Evolutionary conservation across 192 early-diverging fungal genomes (phyloP), one percentile per base, ranked within the genome.

Genomic region (Coemansia sp.): DNA sequence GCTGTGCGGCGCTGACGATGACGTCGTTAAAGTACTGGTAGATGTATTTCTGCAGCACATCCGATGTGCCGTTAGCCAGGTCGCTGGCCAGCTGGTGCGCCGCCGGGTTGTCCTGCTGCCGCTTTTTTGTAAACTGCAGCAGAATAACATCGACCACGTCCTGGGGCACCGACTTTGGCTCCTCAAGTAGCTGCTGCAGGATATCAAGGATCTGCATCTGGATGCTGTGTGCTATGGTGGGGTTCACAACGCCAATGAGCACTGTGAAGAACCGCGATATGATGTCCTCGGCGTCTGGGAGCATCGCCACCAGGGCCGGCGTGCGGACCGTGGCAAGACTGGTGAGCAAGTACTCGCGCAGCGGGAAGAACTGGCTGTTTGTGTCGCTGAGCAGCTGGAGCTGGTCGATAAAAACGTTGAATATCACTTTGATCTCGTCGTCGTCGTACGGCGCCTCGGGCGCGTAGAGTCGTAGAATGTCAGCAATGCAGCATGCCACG

Each of bases 11-110:
- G 22, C 78, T 71, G 23, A 91, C 63, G 17, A 98, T 84, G 3
- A 85, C 78, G 36, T 95, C 91, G 20, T 83, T 81, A 77, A 98
- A 95, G 68, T 95, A 89, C 84, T 93, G 89, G 51, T 85, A 94
- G 10, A 97, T 82, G 63, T 94, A 94, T 55, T 87, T 80, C 64
- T 98, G 96, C 25, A 98, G 81, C 2, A 83, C 70, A 26, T 93
- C 92, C 0, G 89, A 72, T 33, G 82, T 79, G 9, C 58, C 62
- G 24, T 79, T 87, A 47, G 88, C 92, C 30, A 97, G 62, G 44
- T 93, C 92, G 23, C 86, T 67, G 5, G 94, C 91, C 56, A 98
- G 68, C 58, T 85, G 74, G 61, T 84, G 78, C 3, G 86, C 82
- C 13, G 85, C 75, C 9, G 78, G 60, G 49, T 87, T 86, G 20